Evolutionary conservation across 257 asterid genomes (phyloP), one percentile per base, ranked within the genome.

Genomic region (Rehmannia glutinosa): DNA sequence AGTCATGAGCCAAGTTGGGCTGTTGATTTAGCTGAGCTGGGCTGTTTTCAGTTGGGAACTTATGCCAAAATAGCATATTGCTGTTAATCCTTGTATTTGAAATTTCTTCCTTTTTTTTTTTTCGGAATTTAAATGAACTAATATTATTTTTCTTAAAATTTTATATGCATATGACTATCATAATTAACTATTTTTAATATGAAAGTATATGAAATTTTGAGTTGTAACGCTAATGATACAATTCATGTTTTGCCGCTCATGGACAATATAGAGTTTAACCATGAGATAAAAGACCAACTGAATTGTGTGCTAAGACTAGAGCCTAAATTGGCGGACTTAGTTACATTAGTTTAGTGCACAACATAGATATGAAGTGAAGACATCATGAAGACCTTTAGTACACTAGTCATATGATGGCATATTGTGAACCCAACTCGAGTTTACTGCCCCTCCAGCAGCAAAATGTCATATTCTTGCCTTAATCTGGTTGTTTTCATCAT

Each of bases 1-100:
- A 66, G 32, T 75, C 64, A 35, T 49, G 17, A 39, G 50, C 42
- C 25, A 45, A 28, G 56, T 39, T 66, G 21, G 47, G 28, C 24
- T 58, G 1, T 36, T 36, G n/a, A n/a, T n/a, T n/a, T n/a, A 39
- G 50, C 42, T 21, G 39, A 28, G 56, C 33, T 66, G 21, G 47
- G 28, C 24, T 58, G 1, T 36, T 36, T 33, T 6, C 12, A 8
- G 8, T 17, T 5, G 25, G 56, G 27, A 30, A 8, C 5, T 19
- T 8, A 10, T 49, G 27, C 27, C 7, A 49, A 16, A 47, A 12
- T 42, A 24, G 55, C n/a, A n/a, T 6, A 27, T 3, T 62, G 8
- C 13, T 13, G 27, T 42, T 42, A 6, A 21, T 62, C 51, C 41
- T 43, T 62, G 24, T 43, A 36, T n/a, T 12, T 39, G 36, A 60